Percentiles rank a stretch among this genome's conserved stretches.
Conservation (phyloP, 768 basidiomycete genomes). For the Boletus sensibilis region DNA sequence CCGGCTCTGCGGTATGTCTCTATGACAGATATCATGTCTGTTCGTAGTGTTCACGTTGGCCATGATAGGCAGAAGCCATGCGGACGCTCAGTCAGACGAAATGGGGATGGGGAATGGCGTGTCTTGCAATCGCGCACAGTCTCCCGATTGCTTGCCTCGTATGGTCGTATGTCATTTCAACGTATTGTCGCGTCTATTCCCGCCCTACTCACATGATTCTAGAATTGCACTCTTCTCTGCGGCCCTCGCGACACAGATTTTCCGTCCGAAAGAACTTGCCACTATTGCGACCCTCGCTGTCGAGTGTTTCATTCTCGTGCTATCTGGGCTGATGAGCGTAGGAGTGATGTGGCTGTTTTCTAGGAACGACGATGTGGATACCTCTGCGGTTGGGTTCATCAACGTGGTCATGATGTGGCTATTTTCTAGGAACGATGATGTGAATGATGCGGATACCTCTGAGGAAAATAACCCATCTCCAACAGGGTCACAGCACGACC, state of each 20-base stretch:
- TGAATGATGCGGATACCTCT: not conserved
- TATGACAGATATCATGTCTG: too few species aligned
- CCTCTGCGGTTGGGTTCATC: too few species aligned
- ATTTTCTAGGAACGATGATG: not conserved
- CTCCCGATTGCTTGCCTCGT: constrained; percentile 12
- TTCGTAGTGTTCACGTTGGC: not conserved
- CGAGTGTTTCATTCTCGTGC: constrained; percentile 8
- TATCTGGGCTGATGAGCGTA: not conserved
- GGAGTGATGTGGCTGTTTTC: constrained; percentile 3
- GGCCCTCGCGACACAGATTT: constrained; percentile 10
- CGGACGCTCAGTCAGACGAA: not conserved
- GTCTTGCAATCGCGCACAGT: constrained; percentile 16
- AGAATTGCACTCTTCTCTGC: constrained; percentile 10
- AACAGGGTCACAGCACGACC: not conserved
- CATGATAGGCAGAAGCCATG: constrained; percentile 5
- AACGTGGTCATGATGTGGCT: too few species aligned
- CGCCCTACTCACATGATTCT: not conserved
- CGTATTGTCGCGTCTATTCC: not conserved
- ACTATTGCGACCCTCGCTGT: constrained; percentile 2
- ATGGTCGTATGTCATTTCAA: constrained; percentile 14
- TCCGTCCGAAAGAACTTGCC: not conserved
- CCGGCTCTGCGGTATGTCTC: constrained; percentile 7
- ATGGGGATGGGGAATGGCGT: constrained; percentile 5
- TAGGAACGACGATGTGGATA: not conserved
- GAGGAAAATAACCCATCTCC: not conserved